Evolutionary conservation across 2,329 filamentous ascomycete genomes (phyloP).

Genomic region (Didymellaceae sp.): DNA sequence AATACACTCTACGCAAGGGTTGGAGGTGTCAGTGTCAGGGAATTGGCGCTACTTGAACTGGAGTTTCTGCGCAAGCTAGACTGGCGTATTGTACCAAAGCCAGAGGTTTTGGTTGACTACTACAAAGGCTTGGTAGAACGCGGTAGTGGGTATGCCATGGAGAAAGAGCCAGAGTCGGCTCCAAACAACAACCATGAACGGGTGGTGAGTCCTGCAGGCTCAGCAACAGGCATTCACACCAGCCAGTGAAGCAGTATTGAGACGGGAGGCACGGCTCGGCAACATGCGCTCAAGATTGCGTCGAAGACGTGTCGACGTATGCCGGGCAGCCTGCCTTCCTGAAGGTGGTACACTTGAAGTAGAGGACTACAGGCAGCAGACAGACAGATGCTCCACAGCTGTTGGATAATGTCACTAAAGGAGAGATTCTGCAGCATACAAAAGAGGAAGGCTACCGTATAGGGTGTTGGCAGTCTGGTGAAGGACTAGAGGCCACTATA

Average conservation of each 20-base stretch:
- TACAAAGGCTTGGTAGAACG: conserved; percentile 83
- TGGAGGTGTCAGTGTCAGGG: conserved; percentile 87
- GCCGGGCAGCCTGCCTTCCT: background rate
- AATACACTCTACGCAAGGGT: conserved; percentile 96
- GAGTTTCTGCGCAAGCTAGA: conserved; percentile 92
- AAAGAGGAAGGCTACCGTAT: conserved; percentile 18
- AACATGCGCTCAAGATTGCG: conserved; percentile 2
- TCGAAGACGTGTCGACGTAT: background rate
- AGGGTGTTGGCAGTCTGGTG: conserved; percentile 4
- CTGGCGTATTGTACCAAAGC: conserved; percentile 96
- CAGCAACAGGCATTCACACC: conserved; percentile 32
- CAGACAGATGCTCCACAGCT: no score
- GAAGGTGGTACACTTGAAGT: background rate
- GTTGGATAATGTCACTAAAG: no score
- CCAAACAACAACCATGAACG: conserved; percentile 18
- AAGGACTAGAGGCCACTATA: conserved; percentile 11
- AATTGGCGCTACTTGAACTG: conserved; percentile 88
- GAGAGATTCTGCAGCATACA: background rate
- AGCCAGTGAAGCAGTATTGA: conserved; percentile 20
- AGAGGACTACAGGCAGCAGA: background rate
- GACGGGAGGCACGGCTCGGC: conserved; percentile 6
- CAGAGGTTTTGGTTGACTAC: conserved; percentile 91
- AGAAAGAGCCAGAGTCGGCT: conserved; percentile 33
- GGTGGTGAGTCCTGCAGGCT: conserved; percentile 21
- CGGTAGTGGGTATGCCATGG: conserved; percentile 64